These are phyloP conservation scores for Cryomyces minteri DNA, from an alignment of 495 filamentous ascomycete species.

Conservation along the genomic window DNA sequence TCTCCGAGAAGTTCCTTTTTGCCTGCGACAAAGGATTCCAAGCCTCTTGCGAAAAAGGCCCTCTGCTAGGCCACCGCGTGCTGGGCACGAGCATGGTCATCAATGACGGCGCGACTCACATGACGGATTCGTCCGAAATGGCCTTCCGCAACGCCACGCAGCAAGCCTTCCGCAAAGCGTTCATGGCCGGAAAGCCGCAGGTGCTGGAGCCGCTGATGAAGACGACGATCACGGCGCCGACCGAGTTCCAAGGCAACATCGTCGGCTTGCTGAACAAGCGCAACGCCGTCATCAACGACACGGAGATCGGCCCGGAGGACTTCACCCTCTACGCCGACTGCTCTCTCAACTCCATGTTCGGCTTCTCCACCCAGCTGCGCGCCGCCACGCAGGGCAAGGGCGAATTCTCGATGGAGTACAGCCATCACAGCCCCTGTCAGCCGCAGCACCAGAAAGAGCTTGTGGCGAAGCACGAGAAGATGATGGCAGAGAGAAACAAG, in stretches of 20 bases:
- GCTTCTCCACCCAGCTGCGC: conserved; percentile 74
- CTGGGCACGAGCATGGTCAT: conserved; percentile 80
- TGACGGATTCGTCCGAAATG: conserved; percentile 95
- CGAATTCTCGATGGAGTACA: conserved; percentile 98
- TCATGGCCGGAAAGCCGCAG: conserved; percentile 53
- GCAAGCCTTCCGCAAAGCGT: conserved; percentile 94
- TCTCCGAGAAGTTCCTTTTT: conserved; percentile 89
- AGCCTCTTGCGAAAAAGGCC: conserved; percentile 67
- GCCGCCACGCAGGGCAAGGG: conserved; percentile 97
- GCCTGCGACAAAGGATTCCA: conserved; percentile 96
- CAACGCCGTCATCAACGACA: conserved; percentile 85
- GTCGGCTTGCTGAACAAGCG: conserved; percentile 94
- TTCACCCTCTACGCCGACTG: conserved; percentile 92
- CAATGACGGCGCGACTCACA: conserved; percentile 94
- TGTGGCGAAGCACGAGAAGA: conserved; percentile 73
- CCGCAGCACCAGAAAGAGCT: conserved; percentile 89
- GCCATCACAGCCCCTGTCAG: conserved; percentile 76
- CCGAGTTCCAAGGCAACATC: conserved; percentile 95
- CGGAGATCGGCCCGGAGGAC: conserved; percentile 85
- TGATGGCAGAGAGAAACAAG: conserved; percentile 56
- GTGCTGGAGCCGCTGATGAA: conserved; percentile 97
- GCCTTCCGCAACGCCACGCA: conserved; percentile 95
- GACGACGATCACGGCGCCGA: conserved; percentile 84
- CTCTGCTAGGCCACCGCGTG: conserved; percentile 83
- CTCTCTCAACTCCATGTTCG: conserved; percentile 92